These are phyloP conservation scores for Pterocarpus santalinus DNA, from an alignment of 306 rosid genomes.

Conservation along the genomic window DNA sequence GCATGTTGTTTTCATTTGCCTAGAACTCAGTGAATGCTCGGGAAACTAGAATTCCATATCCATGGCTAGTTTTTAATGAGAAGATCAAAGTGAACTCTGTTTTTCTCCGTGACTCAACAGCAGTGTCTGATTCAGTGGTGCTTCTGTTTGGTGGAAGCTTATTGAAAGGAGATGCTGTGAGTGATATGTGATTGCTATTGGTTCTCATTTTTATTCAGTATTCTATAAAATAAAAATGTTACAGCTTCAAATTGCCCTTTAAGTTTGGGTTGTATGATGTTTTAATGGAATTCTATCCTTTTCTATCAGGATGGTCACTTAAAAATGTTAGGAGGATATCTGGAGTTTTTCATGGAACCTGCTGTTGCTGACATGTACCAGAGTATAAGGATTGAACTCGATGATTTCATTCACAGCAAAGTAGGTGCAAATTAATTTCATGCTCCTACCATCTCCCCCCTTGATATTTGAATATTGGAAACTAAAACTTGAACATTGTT, in stretches of 20 bases:
- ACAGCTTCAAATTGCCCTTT: neutral
- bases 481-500: neutral
- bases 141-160: constrained; percentile 94
- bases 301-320: constrained; percentile 82
- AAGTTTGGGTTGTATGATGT: constrained; percentile 25
- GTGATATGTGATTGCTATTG: constrained; percentile 42
- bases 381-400: constrained; percentile 76
- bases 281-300: constrained; percentile 31
- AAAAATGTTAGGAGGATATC: constrained; percentile 94
- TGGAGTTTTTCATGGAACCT: constrained; percentile 92
- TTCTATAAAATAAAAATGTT: neutral
- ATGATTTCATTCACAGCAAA: constrained; percentile 81
- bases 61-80: constrained; percentile 97
- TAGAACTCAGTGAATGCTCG: constrained; percentile 97
- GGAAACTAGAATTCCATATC: constrained; percentile 87
- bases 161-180: constrained; percentile 73
- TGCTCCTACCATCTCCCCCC: constrained; percentile 34
- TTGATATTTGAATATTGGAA: constrained; percentile 33
- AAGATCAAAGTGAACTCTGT: constrained; percentile 97
- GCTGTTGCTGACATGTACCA: constrained; percentile 76
- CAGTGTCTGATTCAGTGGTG: constrained; percentile 81
- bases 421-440: constrained; percentile 59
- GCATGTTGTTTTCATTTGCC: constrained; percentile 45
- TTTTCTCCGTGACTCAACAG: constrained; percentile 97
- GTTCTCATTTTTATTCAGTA: constrained; percentile 7